These are phyloP conservation scores for Picea mariana DNA, from an alignment of 83 land plant genomes.

Conservation along the genomic window DNA sequence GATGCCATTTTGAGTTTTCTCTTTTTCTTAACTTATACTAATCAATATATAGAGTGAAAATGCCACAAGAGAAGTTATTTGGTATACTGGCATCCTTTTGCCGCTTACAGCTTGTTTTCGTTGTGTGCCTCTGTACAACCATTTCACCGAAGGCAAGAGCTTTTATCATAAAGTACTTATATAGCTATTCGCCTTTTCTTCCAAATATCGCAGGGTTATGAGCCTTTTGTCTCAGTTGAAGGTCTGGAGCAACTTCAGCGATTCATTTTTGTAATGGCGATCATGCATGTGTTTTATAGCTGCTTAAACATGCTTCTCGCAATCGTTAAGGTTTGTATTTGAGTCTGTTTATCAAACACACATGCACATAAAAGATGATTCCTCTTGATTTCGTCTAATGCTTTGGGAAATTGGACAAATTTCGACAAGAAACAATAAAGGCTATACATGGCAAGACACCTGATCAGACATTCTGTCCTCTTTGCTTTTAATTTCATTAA, in stretches of 20 bases:
- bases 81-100: background rate
- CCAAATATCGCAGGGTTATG: slow-evolving; percentile 49
- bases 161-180: background rate
- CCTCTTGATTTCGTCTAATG: background rate
- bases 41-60: background rate
- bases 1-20: background rate
- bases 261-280: slow-evolving; percentile 79
- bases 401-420: background rate
- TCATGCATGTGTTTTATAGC: slow-evolving; percentile 72
- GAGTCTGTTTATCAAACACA: background rate
- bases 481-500: background rate
- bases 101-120: background rate
- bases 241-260: slow-evolving; percentile 84
- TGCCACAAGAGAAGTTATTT: background rate
- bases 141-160: background rate
- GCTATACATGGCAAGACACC: background rate
- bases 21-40: background rate
- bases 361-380: background rate
- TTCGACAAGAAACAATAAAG: background rate
- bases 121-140: background rate
- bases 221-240: slow-evolving; percentile 79
- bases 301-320: slow-evolving; percentile 84
- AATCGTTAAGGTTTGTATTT: slow-evolving; percentile 59
- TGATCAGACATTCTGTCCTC: background rate
- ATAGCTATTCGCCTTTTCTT: background rate